A percentile compares a stretch with the other conserved stretches of the same genome.
phyloP scores from a whole-genome alignment of 306 rosid species.

The Quercus berberidifolia region DNA sequence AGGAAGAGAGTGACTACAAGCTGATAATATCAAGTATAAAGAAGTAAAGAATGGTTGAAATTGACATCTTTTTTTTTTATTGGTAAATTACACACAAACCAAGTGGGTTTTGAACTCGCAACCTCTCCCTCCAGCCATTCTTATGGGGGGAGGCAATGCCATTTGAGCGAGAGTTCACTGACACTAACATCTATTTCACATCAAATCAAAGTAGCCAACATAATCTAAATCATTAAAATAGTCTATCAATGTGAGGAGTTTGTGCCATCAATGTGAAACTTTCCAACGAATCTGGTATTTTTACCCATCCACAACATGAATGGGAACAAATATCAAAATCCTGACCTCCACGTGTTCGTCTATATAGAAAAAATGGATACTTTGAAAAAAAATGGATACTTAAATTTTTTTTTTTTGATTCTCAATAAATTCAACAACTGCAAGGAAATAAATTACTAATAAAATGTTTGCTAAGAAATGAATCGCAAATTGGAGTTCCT shows the following conservation, averaged over 20 bases:
- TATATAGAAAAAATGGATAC: neutral
- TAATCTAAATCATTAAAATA: neutral
- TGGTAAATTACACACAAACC: too few species aligned
- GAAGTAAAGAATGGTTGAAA: neutral
- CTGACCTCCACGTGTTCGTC: neutral
- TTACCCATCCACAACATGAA: neutral
- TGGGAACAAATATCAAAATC: neutral
- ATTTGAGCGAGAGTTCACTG: too few species aligned
- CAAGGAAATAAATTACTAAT: too few species aligned
- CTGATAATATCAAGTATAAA: neutral
- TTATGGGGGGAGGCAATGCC: too few species aligned
- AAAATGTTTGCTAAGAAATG: too few species aligned
- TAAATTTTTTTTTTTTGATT: neutral
- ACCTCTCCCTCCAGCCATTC: too few species aligned
- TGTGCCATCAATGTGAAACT: neutral
- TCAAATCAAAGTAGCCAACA: neutral
- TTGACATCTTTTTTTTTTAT: neutral
- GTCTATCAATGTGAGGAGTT: neutral
- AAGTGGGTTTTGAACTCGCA: too few species aligned
- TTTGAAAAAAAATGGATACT: too few species aligned
- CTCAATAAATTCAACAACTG: too few species aligned
- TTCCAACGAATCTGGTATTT: neutral
- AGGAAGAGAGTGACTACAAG: neutral
- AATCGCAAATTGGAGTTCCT: too few species aligned
- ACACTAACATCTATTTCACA: neutral